Percentiles rank a stretch among this genome's conserved stretches.
Conservation (phyloP, 2,329 filamentous ascomycete genomes). For the Waltergamsia citrina region DNA sequence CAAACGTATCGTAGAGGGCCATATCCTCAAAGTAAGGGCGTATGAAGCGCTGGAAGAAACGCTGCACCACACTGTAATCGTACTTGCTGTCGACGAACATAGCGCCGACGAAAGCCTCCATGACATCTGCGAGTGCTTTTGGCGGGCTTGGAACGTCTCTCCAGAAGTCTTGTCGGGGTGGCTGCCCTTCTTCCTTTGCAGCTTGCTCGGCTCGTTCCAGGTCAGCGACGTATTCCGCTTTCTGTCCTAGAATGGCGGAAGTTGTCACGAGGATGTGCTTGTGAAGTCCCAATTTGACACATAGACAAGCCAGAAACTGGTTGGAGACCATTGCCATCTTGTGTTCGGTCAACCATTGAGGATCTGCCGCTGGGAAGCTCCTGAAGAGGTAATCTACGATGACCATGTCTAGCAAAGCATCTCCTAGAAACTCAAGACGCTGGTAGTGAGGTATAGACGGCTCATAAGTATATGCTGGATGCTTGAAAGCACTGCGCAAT, state of each 20-base stretch:
- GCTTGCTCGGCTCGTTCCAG: constrained; percentile 40
- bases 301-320: constrained; percentile 78
- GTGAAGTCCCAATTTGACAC: constrained; percentile 70
- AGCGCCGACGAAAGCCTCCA: constrained; percentile 84
- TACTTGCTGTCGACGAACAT: constrained; percentile 86
- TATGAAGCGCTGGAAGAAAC: constrained; percentile 70
- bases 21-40: constrained; percentile 78
- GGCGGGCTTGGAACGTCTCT: constrained; percentile 51
- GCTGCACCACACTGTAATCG: constrained; percentile 61
- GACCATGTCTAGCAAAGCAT: constrained; percentile 73
- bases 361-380: constrained; percentile 67
- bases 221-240: constrained; percentile 46
- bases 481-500: constrained; percentile 72
- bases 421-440: constrained; percentile 79
- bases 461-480: constrained; percentile 50
- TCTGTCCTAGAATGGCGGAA: constrained; percentile 26
- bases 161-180: constrained; percentile 55
- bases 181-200: constrained; percentile 13
- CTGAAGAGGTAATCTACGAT: constrained; percentile 74
- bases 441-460: constrained; percentile 40
- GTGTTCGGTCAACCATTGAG: constrained; percentile 96
- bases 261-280: constrained; percentile 55
- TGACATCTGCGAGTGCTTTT: constrained; percentile 72
- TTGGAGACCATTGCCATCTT: constrained; percentile 99
- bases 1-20: constrained; percentile 77